A percentile compares a stretch with the other conserved stretches of the same genome.
These are phyloP conservation scores for Spizellomyces punctatus DNA, from an alignment of 192 early-diverging fungal species.

Conservation along the genomic window DNA sequence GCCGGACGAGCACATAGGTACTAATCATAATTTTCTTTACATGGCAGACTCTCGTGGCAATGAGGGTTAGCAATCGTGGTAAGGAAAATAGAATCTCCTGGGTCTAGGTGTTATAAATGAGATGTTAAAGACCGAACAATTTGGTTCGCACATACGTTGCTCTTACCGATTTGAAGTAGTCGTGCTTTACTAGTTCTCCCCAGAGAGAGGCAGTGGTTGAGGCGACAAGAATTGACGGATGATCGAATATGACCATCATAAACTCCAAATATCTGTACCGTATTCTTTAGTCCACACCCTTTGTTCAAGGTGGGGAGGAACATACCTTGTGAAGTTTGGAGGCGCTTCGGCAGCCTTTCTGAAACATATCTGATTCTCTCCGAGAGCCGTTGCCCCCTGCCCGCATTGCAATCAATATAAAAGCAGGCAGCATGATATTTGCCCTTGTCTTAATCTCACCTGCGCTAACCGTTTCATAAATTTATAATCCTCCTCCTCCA, in stretches of 20 bases:
- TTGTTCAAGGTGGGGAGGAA: too few relatives aligned
- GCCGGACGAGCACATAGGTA: not conserved
- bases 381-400: conserved; percentile 16
- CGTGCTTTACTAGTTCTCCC: conserved; percentile 28
- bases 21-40: conserved; percentile 5
- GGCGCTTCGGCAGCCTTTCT: conserved; percentile 21
- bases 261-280: conserved; percentile 36
- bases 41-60: conserved; percentile 21
- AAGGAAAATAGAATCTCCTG: not conserved
- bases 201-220: conserved; percentile 27
- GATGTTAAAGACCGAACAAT: too few relatives aligned
- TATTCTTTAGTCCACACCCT: too few relatives aligned
- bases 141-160: not conserved
- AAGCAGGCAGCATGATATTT: not conserved
- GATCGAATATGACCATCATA: conserved; percentile 29
- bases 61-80: conserved; percentile 5
- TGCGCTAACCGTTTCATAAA: conserved; percentile 43
- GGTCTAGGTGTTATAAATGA: conserved; percentile 1
- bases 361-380: conserved; percentile 30
- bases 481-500: conserved; percentile 32
- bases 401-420: not conserved
- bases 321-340: conserved; percentile 13
- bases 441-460: conserved; percentile 9
- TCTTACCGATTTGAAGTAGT: conserved; percentile 18
- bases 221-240: conserved; percentile 35